A percentile compares a stretch with the other conserved stretches of the same genome.
Evolutionary conservation across 176 grass and related monocot species (phyloP).

Genomic region (Oryza meridionalis): DNA sequence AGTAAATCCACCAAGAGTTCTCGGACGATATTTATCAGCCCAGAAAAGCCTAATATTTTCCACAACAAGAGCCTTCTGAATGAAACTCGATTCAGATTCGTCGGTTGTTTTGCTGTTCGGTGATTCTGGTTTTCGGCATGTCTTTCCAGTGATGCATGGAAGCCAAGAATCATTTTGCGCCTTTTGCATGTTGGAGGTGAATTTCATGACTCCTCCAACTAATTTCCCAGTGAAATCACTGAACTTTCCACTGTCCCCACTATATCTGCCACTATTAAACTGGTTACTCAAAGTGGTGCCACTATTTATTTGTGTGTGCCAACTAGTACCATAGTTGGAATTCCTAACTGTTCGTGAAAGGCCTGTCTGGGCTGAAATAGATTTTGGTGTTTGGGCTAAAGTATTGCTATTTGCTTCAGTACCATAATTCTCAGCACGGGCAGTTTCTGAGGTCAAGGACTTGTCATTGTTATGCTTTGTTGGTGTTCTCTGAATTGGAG

Average conservation of each 20-base stretch:
- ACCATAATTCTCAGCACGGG: slow-evolving; percentile 25
- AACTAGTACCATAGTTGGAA: slow-evolving; percentile 48
- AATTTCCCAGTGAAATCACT: slow-evolving; percentile 63
- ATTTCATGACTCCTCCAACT: slow-evolving; percentile 59
- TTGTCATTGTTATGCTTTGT: slow-evolving; percentile 36
- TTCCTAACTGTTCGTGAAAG: slow-evolving; percentile 51
- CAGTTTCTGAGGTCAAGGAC: slow-evolving; percentile 30
- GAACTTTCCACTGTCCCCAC: slow-evolving; percentile 60
- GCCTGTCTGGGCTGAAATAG: slow-evolving; percentile 44
- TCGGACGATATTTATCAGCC: slow-evolving; percentile 68
- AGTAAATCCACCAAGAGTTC: slow-evolving; percentile 61
- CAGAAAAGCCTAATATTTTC: slow-evolving; percentile 70
- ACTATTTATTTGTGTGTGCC: slow-evolving; percentile 35
- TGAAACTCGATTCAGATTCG: slow-evolving; percentile 61
- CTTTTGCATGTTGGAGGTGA: slow-evolving; percentile 65
- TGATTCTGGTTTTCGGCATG: slow-evolving; percentile 52
- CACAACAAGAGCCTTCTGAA: slow-evolving; percentile 60
- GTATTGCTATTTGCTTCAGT: slow-evolving; percentile 45
- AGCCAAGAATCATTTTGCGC: slow-evolving; percentile 64
- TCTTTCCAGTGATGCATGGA: slow-evolving; percentile 59
- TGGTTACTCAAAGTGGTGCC: slow-evolving; percentile 44
- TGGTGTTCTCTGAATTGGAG: slow-evolving; percentile 53
- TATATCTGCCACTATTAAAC: slow-evolving; percentile 40
- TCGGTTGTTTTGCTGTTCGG: slow-evolving; percentile 31
- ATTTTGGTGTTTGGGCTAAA: slow-evolving; percentile 35